Evolutionary conservation across 768 basidiomycete genomes (phyloP), one percentile per base, ranked within the genome.

Genomic region (Mycena galopus): DNA sequence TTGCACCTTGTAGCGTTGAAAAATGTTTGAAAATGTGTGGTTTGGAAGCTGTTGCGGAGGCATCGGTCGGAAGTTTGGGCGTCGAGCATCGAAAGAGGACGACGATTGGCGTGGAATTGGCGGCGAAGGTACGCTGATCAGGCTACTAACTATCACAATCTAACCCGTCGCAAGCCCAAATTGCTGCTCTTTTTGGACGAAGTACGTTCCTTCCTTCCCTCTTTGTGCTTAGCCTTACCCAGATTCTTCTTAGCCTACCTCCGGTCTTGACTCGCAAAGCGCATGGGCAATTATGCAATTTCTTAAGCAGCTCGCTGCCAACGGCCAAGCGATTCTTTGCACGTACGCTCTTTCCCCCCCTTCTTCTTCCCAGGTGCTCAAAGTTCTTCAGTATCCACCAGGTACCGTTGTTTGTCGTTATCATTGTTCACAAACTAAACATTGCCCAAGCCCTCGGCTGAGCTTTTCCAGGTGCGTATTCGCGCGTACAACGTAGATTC

Each of bases 291-390:
- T 96, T 73, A 83, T 94, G 63, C 82, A 85, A 2, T 94, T 96
- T 83, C 83, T 96, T 50, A 86, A 92, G 11, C 87, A 90, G 55
- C 89, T 96, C 32, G 94, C 95, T 7, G 88, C 93, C 71, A 89
- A 88, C 71, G 96, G 96, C 0, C 95, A 96, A 78, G 93, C 94
- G 32, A 96, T 97, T 75, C 84, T 97, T 23, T 96, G 95, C 91
- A 97, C 94, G 86, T 91, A 75, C 60, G 90, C n/a, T n/a, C n/a
- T n/a, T 83, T 29, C 33, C n/a, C 42, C 37, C 35, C 19, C 58
- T 32, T 37, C 25, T 4, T 56, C 11, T 29, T 25, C 53, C 51
- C 27, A 42, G 44, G 27, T 6, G 30, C 25, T 59, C 14, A 60
- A 56, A 70, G 25, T 61, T 23, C 5, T 64, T 5, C 64, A 87